Conservation (phyloP, 148 eudicot species). For the Persicaria tinctoria region DNA sequence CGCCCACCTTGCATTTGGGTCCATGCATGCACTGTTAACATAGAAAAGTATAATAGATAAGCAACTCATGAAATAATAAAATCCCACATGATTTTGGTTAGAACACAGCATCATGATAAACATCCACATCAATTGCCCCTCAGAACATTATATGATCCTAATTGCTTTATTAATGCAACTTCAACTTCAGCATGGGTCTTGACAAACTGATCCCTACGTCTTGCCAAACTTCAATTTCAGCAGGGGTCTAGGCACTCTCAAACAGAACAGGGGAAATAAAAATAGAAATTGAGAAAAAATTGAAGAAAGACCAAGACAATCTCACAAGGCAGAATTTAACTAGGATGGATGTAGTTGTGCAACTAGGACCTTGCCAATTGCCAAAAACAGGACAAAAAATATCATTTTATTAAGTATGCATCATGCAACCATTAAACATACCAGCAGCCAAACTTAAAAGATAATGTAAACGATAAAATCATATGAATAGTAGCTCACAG, state of each 20-base stretch:
- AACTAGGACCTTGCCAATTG: not conserved
- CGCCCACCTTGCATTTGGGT: conserved; percentile 82
- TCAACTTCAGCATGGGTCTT: not conserved
- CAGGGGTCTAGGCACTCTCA: not conserved
- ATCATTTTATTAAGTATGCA: not conserved
- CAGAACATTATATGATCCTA: not conserved
- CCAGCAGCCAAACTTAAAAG: not conserved
- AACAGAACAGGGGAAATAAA: not conserved
- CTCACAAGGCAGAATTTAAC: not conserved
- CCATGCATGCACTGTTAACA: conserved; percentile 94
- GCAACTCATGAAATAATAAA: not conserved
- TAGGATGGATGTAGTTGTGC: not conserved
- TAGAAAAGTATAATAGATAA: not conserved
- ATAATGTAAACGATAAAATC: not conserved
- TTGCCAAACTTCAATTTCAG: not conserved
- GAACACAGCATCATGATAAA: not conserved
- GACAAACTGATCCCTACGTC: not conserved
- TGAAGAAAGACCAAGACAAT: not conserved
- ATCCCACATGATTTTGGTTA: not conserved
- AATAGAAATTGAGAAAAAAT: not conserved
- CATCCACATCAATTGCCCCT: not conserved
- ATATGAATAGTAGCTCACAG: not conserved
- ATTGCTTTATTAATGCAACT: not conserved
- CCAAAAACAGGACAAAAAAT: not conserved
- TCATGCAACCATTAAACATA: not conserved